A percentile compares a stretch with the other conserved stretches of the same genome.
phyloP scores from a whole-genome alignment of 805 yeast genomes.

The Komagataella pastoris region DNA sequence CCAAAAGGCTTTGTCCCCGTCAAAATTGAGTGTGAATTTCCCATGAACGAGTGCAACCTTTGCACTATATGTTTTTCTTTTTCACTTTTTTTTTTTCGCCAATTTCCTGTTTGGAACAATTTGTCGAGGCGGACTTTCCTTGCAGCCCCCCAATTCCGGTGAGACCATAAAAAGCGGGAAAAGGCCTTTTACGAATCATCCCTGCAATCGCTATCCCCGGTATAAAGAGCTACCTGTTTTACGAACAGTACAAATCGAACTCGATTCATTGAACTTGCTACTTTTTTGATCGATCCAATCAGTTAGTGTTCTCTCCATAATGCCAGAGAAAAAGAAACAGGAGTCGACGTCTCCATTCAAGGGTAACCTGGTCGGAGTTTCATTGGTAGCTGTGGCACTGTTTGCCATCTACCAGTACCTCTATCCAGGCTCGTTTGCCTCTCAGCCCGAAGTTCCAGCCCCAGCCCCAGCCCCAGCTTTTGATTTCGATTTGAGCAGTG shows the following conservation, averaged over 20 bases:
- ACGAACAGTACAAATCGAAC: neutral
- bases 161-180: neutral
- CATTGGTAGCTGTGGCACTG: neutral
- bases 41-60: no score
- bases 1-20: no score
- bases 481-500: neutral
- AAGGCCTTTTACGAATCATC: neutral
- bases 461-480: neutral
- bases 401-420: neutral
- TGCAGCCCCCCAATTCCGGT: neutral
- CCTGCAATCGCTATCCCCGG: neutral
- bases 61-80: no score
- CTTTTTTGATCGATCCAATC: neutral
- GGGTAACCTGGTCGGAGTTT: neutral
- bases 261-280: slow-evolving; percentile 1
- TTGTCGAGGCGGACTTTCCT: neutral
- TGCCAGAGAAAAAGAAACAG: neutral
- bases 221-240: neutral
- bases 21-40: no score
- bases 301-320: neutral
- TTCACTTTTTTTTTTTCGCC: neutral
- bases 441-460: neutral
- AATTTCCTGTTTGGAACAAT: neutral
- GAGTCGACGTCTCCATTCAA: neutral
- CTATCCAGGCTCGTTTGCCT: neutral